These are phyloP conservation scores for Coprinellus micaceus DNA, from an alignment of 768 basidiomycete genomes.

Conservation along the genomic window DNA sequence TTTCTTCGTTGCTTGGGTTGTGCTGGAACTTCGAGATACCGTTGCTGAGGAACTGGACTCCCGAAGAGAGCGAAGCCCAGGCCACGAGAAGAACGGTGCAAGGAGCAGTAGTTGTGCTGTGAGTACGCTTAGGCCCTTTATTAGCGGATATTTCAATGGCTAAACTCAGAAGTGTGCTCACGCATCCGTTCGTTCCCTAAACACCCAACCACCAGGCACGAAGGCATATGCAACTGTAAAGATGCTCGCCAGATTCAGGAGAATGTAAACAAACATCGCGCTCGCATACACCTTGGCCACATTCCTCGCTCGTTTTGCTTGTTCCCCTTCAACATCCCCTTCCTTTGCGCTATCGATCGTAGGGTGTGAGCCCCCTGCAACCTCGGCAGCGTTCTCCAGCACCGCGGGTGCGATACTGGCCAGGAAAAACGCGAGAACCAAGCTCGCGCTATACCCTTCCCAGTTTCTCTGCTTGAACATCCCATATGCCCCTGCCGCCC, in stretches of 20 bases:
- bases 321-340: neutral
- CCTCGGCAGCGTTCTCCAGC: constrained; percentile 43
- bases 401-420: constrained; percentile 60
- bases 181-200: constrained; percentile 77
- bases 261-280: constrained; percentile 56
- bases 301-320: constrained; percentile 21
- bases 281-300: constrained; percentile 49
- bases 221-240: constrained; percentile 91
- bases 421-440: constrained; percentile 58
- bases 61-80: neutral
- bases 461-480: constrained; percentile 64
- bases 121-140: constrained; percentile 42
- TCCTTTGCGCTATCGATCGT: neutral
- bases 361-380: constrained; percentile 12
- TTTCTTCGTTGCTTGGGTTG: constrained; percentile 15
- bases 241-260: constrained; percentile 65
- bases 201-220: constrained; percentile 71
- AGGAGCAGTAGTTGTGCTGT: constrained; percentile 48
- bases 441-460: constrained; percentile 66
- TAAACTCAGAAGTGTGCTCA: constrained; percentile 31
- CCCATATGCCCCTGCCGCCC: constrained; percentile 40
- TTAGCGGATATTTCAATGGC: neutral
- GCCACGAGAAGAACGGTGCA: constrained; percentile 30
- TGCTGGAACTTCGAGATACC: constrained; percentile 6
- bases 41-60: neutral